Conservation (phyloP, 2,329 filamentous ascomycete genomes). For the Fusarium sp. region DNA sequence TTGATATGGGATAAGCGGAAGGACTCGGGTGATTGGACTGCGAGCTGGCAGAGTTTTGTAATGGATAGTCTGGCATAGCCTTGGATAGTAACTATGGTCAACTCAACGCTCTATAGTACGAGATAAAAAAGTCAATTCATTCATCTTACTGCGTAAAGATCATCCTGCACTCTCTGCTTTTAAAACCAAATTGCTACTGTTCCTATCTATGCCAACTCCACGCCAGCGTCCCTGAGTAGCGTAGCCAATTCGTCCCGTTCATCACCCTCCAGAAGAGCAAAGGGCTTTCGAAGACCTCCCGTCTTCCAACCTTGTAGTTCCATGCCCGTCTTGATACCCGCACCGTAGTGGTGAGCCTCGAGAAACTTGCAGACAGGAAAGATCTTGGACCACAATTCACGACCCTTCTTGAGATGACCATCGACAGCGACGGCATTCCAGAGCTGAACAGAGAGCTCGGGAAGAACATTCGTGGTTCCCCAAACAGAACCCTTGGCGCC, state of each 20-base stretch:
- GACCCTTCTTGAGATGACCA: slow-evolving; percentile 53
- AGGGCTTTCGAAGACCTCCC: slow-evolving; percentile 60
- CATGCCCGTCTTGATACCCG: slow-evolving; percentile 60
- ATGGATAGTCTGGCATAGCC: slow-evolving; percentile 16
- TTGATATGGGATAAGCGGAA: slow-evolving; percentile 45
- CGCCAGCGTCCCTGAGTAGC: slow-evolving; percentile 52
- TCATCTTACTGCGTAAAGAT: slow-evolving; percentile 15
- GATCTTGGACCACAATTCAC: slow-evolving; percentile 59
- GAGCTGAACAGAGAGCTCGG: slow-evolving; percentile 57
- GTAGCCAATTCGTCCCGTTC: slow-evolving; percentile 48
- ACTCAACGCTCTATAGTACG: neutral
- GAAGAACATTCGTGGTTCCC: slow-evolving; percentile 61
- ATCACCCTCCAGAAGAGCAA: slow-evolving; percentile 48
- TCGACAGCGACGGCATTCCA: slow-evolving; percentile 54
- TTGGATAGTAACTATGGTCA: neutral
- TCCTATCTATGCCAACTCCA: slow-evolving; percentile 36
- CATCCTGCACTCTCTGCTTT: slow-evolving; percentile 1
- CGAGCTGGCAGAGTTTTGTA: slow-evolving; percentile 44
- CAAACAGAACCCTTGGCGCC: slow-evolving; percentile 60
- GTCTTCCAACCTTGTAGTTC: slow-evolving; percentile 57
- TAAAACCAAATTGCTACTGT: neutral
- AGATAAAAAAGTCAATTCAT: neutral
- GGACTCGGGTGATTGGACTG: slow-evolving; percentile 44
- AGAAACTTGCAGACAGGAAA: slow-evolving; percentile 61
- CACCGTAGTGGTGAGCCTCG: slow-evolving; percentile 57